These are phyloP conservation scores for Monosporascus sp. DNA, from an alignment of 2,329 filamentous ascomycete genomes.

Conservation along the genomic window DNA sequence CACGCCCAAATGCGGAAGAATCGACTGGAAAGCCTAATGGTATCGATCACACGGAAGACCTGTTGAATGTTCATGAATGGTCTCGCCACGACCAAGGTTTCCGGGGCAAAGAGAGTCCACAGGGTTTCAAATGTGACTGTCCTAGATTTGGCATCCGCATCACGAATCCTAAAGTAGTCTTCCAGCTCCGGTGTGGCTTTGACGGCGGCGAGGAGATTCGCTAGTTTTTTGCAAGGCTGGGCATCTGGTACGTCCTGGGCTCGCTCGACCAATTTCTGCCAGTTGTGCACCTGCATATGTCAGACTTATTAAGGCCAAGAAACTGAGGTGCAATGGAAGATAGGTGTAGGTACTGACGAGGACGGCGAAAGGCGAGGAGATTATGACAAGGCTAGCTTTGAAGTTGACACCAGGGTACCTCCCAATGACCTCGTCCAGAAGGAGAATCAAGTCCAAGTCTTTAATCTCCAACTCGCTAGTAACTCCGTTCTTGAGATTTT, in stretches of 20 bases:
- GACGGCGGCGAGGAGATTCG: conserved; percentile 5
- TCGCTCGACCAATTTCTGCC: conserved; percentile 8
- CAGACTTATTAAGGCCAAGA: neutral
- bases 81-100: conserved; percentile 8
- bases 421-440: conserved; percentile 4
- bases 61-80: conserved; percentile 7
- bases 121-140: conserved; percentile 10
- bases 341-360: too few species aligned
- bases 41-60: conserved; percentile 5
- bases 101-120: conserved; percentile 11
- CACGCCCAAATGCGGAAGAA: conserved; percentile 2
- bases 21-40: neutral
- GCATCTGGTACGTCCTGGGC: conserved; percentile 4
- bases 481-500: too few species aligned
- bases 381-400: conserved; percentile 6
- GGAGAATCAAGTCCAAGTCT: conserved; percentile 4
- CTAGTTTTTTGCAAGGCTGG: conserved; percentile 7
- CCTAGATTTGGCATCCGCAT: conserved; percentile 2
- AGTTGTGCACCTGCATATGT: conserved; percentile 7
- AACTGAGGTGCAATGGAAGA: neutral
- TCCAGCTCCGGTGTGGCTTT: conserved; percentile 5
- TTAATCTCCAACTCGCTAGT: conserved; percentile 8
- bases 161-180: conserved; percentile 10
- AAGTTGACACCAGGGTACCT: conserved; percentile 11
- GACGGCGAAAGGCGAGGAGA: conserved; percentile 6